Conservation (phyloP, 306 rosid genomes). For the Castanea mollissima region DNA sequence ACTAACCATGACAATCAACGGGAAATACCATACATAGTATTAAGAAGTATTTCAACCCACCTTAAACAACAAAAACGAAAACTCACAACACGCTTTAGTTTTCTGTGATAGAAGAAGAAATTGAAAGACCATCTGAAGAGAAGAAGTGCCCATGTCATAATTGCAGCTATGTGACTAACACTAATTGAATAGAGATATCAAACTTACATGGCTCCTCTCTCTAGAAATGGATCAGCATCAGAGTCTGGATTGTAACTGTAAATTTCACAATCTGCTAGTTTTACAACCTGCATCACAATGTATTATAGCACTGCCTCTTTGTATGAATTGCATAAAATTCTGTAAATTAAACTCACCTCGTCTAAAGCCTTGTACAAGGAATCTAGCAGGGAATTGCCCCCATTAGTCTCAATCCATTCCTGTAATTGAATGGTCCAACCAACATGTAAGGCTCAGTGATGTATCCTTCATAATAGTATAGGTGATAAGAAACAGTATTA, state of each 20-base stretch:
- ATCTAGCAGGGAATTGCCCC: conserved; percentile 67
- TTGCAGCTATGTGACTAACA: conserved; percentile 2
- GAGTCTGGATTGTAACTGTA: conserved; percentile 81
- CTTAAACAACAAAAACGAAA: conserved; percentile 84
- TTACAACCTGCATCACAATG: conserved; percentile 67
- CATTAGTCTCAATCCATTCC: conserved; percentile 90
- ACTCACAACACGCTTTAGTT: conserved; percentile 79
- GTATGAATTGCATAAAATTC: conserved; percentile 21
- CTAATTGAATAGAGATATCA: background rate
- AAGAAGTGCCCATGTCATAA: conserved; percentile 9
- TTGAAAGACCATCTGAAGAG: conserved; percentile 86
- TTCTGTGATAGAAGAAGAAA: conserved; percentile 88
- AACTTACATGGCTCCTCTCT: conserved; percentile 80
- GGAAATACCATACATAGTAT: background rate
- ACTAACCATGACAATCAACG: conserved; percentile 6
- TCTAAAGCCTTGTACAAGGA: conserved; percentile 77
- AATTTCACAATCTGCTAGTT: conserved; percentile 71
- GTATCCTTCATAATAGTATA: background rate
- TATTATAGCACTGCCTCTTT: conserved; percentile 30
- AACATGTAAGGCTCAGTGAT: background rate
- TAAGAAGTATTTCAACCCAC: conserved; percentile 38
- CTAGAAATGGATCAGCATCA: conserved; percentile 73
- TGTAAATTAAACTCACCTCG: conserved; percentile 53
- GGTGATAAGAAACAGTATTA: background rate
- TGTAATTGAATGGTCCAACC: conserved; percentile 41